Base-by-base conservation (phyloP, 192 early-diverging fungal genomes). In the Umbelopsis vinacea region DNA sequence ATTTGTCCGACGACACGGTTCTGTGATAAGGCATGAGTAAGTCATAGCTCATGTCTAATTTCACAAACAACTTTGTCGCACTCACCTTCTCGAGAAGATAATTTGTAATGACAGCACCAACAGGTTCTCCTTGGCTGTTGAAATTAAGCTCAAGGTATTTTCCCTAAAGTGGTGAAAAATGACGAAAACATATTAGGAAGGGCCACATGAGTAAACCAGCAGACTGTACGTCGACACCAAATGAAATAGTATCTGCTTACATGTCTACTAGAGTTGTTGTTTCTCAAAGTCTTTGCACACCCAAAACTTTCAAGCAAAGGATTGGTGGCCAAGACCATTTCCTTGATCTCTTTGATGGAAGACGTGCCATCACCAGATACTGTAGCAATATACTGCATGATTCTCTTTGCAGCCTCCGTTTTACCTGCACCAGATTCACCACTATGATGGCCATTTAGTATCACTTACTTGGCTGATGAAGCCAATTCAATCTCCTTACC, bases 141-240 rank as follows among this genome's bases (percentile, higher is more conserved):
- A 99, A 99, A 79, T 96, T 93, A 80, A 99, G 98, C 82, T 99
- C 98, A 72, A 99, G 90, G 77, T 99, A 99, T 82, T 99, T 99
- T 48, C 98, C 97, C 92, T 93, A 74, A 24, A 69, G 45, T n/a
- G 17, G 29, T 57, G 24, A 22, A 43, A 43, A 43, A 6, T 43
- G 40, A 15, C 4, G 6, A 52, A 46, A 67, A 29, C 35, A 29
- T 60, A 0, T 35, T 40, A 66, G 40, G 35, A 68, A 35, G 22
- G 47, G 33, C 29, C 23, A 45, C 68, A 40, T 57, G 10, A 43
- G 22, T 15, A 17, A 50, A 11, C 9, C 2, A 75, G 17, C 3
- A 26, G 21, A 21, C n/a, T 33, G 43, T 5, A 47, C 12, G 50
- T 22, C 7, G 0, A 17, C n/a, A 29, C 1, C 0, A 80, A 3